Evolutionary conservation across 1,284 basidiomycete genomes (phyloP).

Genomic region (Trichosporon faecale): DNA sequence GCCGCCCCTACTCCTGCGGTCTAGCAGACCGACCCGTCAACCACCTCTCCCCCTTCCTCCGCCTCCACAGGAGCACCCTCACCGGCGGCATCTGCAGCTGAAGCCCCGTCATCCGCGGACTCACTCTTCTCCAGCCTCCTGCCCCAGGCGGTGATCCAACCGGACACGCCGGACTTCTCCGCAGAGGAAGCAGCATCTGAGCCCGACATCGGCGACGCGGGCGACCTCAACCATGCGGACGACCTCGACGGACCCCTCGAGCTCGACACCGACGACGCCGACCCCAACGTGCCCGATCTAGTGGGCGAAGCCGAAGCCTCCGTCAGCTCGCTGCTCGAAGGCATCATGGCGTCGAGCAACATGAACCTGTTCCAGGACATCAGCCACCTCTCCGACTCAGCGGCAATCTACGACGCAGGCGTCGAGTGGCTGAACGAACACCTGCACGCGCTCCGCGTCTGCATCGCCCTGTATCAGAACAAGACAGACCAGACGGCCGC

Average conservation of each 20-base stretch:
- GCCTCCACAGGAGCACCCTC: neutral
- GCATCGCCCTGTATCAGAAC: neutral
- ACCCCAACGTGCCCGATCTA: neutral
- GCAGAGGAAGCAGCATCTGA: too few relatives aligned
- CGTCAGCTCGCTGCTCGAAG: neutral
- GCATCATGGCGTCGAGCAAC: neutral
- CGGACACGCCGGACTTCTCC: too few relatives aligned
- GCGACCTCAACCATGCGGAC: too few relatives aligned
- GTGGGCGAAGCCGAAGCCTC: neutral
- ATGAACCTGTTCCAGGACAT: neutral
- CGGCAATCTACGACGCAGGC: neutral
- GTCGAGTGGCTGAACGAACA: neutral
- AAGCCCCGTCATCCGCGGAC: too few relatives aligned
- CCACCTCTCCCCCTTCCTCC: neutral
- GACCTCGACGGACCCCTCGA: neutral
- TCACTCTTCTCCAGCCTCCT: too few relatives aligned
- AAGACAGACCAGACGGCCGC: neutral
- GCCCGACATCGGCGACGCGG: too few relatives aligned
- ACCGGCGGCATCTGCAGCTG: neutral
- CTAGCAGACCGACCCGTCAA: neutral
- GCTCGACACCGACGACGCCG: neutral
- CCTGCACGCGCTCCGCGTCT: neutral
- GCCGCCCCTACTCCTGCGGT: neutral
- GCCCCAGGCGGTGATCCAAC: too few relatives aligned
- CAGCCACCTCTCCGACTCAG: neutral